Base-by-base conservation (phyloP, 495 filamentous ascomycete genomes). In the Penicillium waksmanii region DNA sequence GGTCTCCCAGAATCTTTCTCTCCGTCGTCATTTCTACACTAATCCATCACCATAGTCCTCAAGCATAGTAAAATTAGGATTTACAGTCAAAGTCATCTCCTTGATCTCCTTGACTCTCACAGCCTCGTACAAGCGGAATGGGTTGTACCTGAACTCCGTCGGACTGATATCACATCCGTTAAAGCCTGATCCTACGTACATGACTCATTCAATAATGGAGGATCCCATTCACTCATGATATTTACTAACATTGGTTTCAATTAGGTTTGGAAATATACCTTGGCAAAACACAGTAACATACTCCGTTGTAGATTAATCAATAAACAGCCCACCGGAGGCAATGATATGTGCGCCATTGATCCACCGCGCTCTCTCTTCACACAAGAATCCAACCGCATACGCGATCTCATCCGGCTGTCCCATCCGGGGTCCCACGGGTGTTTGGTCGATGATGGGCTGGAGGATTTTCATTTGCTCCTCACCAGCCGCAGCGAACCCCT, bases 321-420 rank as follows among this genome's bases (percentile, higher is more conserved):
- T 59, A 31, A 68, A 74, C 47, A 75, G 56, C 1, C 75, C 75
- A 11, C 75, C 72, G 44, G 65, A 69, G 33, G 71, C 73, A 61
- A 66, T 65, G 27, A 78, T 19, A 66, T 77, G 66, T 11, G 62
- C 51, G 11, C 76, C 76, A 58, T 76, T 77, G 8, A 78, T 65
- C 76, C 76, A 78, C 25, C 76, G 68, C 19, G 74, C 74, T 53
- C 68, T 56, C 18, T 73, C 68, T 57, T 73, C 65, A 23, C 72
- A 73, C 13, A 78, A 51, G 51, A 75, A 70, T 5, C 48, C 63
- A 38, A 79, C 75, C 8, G 73, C 74, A 67, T 60, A 77, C 0
- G 76, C 75, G 59, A 79, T 74, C 61, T 79, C 76, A 17, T 69
- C 73, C 15, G 72, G 66, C 36, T 68, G 61, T 10, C 55, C 76